A percentile compares a stretch with the other conserved stretches of the same genome.
Conservation (phyloP, 495 filamentous ascomycete species). For the Letharia lupina region DNA sequence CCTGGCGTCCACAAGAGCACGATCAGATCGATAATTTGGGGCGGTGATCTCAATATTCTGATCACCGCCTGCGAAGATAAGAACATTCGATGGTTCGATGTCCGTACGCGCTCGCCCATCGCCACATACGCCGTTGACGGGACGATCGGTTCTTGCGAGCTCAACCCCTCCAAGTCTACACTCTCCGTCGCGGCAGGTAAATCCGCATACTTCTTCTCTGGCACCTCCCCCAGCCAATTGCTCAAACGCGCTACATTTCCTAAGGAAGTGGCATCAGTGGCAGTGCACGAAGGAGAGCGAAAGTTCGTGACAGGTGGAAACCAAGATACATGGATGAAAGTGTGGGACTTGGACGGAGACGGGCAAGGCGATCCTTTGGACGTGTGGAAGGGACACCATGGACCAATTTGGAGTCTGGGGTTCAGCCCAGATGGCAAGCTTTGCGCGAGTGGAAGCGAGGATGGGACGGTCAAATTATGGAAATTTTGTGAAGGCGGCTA, state of each 20-base stretch:
- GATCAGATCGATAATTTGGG: conserved; percentile 95
- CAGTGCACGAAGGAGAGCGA: conserved; percentile 68
- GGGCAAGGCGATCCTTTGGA: conserved; percentile 56
- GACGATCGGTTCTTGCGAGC: conserved; percentile 82
- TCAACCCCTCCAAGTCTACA: conserved; percentile 50
- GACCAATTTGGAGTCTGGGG: conserved; percentile 87
- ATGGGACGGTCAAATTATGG: conserved; percentile 94
- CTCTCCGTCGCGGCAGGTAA: conserved; percentile 66
- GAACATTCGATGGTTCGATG: conserved; percentile 88
- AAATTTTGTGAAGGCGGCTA: conserved; percentile 62
- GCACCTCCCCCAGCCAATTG: conserved; percentile 55
- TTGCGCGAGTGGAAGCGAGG: conserved; percentile 93
- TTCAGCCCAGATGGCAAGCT: conserved; percentile 94
- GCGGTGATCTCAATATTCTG: conserved; percentile 72
- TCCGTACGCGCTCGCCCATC: conserved; percentile 62
- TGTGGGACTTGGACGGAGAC: conserved; percentile 77
- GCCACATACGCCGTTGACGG: conserved; percentile 67
- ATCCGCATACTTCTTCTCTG: conserved; percentile 85
- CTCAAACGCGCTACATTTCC: conserved; percentile 67
- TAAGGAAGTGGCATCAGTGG: conserved; percentile 83
- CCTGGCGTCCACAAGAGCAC: conserved; percentile 70
- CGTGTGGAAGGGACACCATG: conserved; percentile 94
- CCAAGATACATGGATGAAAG: conserved; percentile 84
- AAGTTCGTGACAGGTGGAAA: conserved; percentile 82
- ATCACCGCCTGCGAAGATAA: conserved; percentile 87